A percentile compares a stretch with the other conserved stretches of the same genome.
phyloP scores from a whole-genome alignment of 2,329 filamentous ascomycete genomes.

The Phialophora chinensis region DNA sequence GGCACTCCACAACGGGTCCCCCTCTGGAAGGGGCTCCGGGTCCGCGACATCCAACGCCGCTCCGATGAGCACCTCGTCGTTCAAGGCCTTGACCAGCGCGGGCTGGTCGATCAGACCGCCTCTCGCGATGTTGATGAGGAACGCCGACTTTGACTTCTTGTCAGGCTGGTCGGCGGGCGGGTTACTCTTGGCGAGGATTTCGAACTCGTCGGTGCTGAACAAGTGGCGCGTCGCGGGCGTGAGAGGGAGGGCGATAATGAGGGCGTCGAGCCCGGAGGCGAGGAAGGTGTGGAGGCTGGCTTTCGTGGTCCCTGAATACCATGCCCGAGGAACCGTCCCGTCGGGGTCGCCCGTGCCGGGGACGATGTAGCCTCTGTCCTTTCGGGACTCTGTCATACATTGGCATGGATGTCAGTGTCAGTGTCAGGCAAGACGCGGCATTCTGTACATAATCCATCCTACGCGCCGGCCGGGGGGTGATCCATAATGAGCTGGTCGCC shows the following conservation, averaged over 20 bases:
- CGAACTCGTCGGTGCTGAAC: slow-evolving; percentile 61
- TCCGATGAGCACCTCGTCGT: slow-evolving; percentile 61
- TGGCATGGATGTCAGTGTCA: background rate
- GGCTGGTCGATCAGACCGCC: slow-evolving; percentile 67
- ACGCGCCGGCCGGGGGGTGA: no score
- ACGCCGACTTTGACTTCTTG: slow-evolving; percentile 15
- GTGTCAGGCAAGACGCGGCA: no score
- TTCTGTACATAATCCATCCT: no score
- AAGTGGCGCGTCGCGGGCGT: slow-evolving; percentile 62
- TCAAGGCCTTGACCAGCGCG: slow-evolving; percentile 67
- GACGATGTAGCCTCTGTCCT: slow-evolving; percentile 70
- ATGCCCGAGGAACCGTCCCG: slow-evolving; percentile 60
- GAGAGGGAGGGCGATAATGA: slow-evolving; percentile 63
- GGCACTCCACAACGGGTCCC: slow-evolving; percentile 72
- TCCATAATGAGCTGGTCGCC: no score
- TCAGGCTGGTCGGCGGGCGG: slow-evolving; percentile 1
- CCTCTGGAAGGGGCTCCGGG: slow-evolving; percentile 73
- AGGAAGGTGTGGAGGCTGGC: slow-evolving; percentile 61
- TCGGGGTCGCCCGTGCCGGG: slow-evolving; percentile 68
- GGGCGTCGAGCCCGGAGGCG: slow-evolving; percentile 60
- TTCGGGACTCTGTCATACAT: slow-evolving; percentile 58
- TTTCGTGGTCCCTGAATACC: slow-evolving; percentile 63
- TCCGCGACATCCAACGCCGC: slow-evolving; percentile 81
- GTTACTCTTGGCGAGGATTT: slow-evolving; percentile 49
- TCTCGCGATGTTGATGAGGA: slow-evolving; percentile 74